Base-by-base conservation (phyloP, 768 basidiomycete species). In the Naganishia onofrii region DNA sequence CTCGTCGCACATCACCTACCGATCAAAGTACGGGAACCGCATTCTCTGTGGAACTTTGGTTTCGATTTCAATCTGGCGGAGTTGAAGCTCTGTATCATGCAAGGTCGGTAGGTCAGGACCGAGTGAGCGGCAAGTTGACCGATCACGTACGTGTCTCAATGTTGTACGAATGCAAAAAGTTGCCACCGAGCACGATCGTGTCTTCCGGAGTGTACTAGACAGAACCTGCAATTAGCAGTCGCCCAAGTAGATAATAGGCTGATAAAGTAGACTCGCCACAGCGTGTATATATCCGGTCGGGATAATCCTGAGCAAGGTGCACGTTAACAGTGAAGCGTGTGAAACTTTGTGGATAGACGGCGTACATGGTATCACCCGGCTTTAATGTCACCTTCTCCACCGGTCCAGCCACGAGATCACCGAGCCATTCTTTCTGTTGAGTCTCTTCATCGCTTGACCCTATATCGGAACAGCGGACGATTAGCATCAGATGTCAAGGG, bases 221-320 rank as follows among this genome's bases (percentile, higher is more conserved):
- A 53, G 68, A 7, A 63, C 55, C 28, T 10, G 7, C n/a, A 66
- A 32, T 56, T 10, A 10, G 23, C 56, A 23, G 28, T 19, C 23
- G n/a, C 32, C 26, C 26, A 8, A 7, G 5, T 23, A 26, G 12
- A 12, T 17, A 10, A 12, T 5, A 12, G 9, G 44, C 3, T 60
- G 34, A 21, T n/a, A 21, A 42, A n/a, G n/a, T n/a, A n/a, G n/a
- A 83, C 90, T 79, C 79, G 95, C 93, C 48, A 99, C 95, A 13
- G 93, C 92, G 78, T 99, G 95, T 70, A 98, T 97, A 90, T 95
- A 99, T 0, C 95, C 95, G 0, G 92, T 89, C 1, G 95, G 93
- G 66, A 96, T 94, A 57, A 94, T 91, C 82, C 81, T 82, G 32
- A 15, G 17, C 23, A 29, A 9, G 9, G 23, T 32, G 2, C 29